Conservation (phyloP, 1,284 basidiomycete genomes). For the Irpex sp. region DNA sequence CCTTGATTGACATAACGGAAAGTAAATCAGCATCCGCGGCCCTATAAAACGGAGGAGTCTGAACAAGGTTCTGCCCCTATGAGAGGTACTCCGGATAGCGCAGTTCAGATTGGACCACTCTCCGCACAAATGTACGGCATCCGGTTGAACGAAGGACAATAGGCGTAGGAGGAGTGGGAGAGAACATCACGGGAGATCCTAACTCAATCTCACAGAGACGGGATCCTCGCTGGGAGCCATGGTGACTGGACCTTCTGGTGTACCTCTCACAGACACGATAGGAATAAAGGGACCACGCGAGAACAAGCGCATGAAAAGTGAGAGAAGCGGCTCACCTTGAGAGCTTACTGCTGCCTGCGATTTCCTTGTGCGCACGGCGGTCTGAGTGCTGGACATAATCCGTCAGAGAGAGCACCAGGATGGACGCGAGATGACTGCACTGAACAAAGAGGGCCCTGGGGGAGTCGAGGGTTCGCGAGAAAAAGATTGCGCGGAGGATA, state of each 20-base stretch:
- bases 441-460: slow-evolving; percentile 20
- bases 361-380: slow-evolving; percentile 53
- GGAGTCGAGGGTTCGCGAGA: slow-evolving; percentile 24
- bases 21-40: slow-evolving; percentile 22
- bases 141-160: neutral
- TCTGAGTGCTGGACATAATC: slow-evolving; percentile 54
- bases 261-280: slow-evolving; percentile 4
- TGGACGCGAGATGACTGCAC: slow-evolving; percentile 18
- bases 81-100: slow-evolving; percentile 2
- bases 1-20: slow-evolving; percentile 19
- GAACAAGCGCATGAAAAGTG: slow-evolving; percentile 9
- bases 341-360: slow-evolving; percentile 29
- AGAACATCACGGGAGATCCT: slow-evolving; percentile 8
- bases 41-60: slow-evolving; percentile 15
- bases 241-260: slow-evolving; percentile 5
- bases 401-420: slow-evolving; percentile 16
- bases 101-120: slow-evolving; percentile 2
- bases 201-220: slow-evolving; percentile 14
- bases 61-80: slow-evolving; percentile 13
- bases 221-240: slow-evolving; percentile 11
- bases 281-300: slow-evolving; percentile 10
- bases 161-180: neutral
- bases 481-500: slow-evolving; percentile 25
- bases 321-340: slow-evolving; percentile 32
- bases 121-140: slow-evolving; percentile 7